Percentiles rank a stretch among this genome's conserved stretches.
phyloP scores from a whole-genome alignment of 805 yeast genomes.

The Sugiyamaella chiloensis region DNA sequence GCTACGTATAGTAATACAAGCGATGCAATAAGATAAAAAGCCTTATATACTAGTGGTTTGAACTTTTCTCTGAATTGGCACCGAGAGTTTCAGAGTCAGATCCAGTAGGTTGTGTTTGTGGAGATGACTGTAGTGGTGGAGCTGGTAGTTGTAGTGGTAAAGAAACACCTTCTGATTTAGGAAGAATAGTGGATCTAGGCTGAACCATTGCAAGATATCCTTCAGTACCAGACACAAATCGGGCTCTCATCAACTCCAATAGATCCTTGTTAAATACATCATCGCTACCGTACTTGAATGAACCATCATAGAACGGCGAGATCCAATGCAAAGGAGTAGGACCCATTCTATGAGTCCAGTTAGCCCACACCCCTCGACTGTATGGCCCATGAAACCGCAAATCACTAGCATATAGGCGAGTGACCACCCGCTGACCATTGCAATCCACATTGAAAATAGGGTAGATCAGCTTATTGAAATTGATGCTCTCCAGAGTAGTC shows the following conservation, averaged over 20 bases:
- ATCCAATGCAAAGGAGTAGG: conserved; percentile 31
- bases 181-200: too few relatives aligned
- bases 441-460: conserved; percentile 40
- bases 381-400: conserved; percentile 28
- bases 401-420: conserved; percentile 41
- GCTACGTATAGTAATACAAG: too few relatives aligned
- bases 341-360: conserved; percentile 31
- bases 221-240: conserved; percentile 17
- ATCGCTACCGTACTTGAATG: neutral
- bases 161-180: too few relatives aligned
- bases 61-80: too few relatives aligned
- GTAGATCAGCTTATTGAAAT: conserved; percentile 13
- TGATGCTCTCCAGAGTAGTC: conserved; percentile 52
- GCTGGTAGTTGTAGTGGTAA: neutral
- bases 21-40: too few relatives aligned
- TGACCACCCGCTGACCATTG: conserved; percentile 43
- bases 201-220: conserved; percentile 19
- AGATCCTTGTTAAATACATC: conserved; percentile 17
- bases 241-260: conserved; percentile 15
- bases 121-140: conserved; percentile 1
- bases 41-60: too few relatives aligned
- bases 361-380: conserved; percentile 26
- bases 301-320: conserved; percentile 20
- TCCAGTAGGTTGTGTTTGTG: too few relatives aligned
- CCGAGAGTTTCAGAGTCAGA: neutral